phyloP scores from a whole-genome alignment of 768 basidiomycete species.

The Hydnomerulius pinastri region DNA sequence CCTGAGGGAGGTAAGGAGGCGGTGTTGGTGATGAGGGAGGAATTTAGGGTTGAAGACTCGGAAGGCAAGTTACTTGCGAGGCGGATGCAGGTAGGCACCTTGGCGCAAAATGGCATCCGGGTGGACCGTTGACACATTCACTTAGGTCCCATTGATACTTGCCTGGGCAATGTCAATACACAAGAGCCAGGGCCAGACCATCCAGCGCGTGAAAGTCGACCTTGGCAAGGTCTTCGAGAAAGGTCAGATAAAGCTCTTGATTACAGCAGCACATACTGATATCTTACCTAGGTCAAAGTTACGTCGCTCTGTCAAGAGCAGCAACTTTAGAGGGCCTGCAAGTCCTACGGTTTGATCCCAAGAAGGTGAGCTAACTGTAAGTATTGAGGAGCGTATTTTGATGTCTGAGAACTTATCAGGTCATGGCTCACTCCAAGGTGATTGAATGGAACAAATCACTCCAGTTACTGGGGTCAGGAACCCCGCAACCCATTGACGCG shows the following conservation, averaged over 20 bases:
- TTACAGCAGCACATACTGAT: background rate
- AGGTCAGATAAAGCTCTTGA: constrained; percentile 28
- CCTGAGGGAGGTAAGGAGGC: constrained; percentile 42
- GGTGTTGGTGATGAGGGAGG: constrained; percentile 51
- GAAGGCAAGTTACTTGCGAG: constrained; percentile 51
- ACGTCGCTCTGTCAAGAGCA: constrained; percentile 53
- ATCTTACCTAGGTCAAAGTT: constrained; percentile 42
- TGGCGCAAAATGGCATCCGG: background rate
- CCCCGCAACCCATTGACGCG: background rate
- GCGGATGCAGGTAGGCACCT: constrained; percentile 41
- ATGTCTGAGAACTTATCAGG: constrained; percentile 26
- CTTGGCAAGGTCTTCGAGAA: constrained; percentile 67
- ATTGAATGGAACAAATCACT: constrained; percentile 43
- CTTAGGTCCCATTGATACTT: constrained; percentile 69
- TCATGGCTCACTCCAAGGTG: constrained; percentile 46
- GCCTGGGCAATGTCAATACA: constrained; percentile 82
- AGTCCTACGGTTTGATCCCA: constrained; percentile 52
- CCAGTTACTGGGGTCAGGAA: background rate
- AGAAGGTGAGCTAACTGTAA: constrained; percentile 39
- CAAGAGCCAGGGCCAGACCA: constrained; percentile 77
- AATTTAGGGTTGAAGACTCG: constrained; percentile 54
- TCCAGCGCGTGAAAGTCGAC: constrained; percentile 65
- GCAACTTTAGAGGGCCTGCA: constrained; percentile 55
- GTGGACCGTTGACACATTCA: background rate
- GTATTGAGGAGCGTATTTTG: background rate